Evolutionary conservation across 257 asterid species (phyloP).

Genomic region (Henckelia pumila): DNA sequence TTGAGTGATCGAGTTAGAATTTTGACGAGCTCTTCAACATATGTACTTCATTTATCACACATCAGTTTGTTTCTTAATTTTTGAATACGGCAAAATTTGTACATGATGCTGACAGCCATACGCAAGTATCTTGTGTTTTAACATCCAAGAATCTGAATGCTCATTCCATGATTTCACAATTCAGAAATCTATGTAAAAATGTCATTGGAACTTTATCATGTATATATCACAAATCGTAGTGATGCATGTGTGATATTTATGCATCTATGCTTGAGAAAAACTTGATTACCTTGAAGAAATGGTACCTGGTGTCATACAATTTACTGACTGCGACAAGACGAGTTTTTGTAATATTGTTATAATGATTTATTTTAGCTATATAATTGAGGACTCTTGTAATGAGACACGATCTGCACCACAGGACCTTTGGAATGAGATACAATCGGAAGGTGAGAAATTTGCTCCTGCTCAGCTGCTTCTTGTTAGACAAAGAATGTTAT

Average conservation of each 20-base stretch:
- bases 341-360: not conserved
- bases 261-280: not conserved
- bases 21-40: not conserved
- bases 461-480: not conserved
- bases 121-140: not conserved
- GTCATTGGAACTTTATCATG: no score
- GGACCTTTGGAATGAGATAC: not conserved
- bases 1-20: not conserved
- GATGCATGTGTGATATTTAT: not conserved
- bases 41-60: not conserved
- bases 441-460: not conserved
- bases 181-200: not conserved
- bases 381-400: not conserved
- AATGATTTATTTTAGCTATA: not conserved
- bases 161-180: not conserved
- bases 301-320: not conserved
- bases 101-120: not conserved
- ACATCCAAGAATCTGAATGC: not conserved
- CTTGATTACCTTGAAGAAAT: not conserved
- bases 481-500: not conserved
- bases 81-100: not conserved
- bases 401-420: not conserved
- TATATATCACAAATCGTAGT: not conserved
- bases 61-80: not conserved
- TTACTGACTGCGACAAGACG: not conserved